Evolutionary conservation across 129 eudicot genomes (phyloP).

Genomic region (Scalesia atractyloides): DNA sequence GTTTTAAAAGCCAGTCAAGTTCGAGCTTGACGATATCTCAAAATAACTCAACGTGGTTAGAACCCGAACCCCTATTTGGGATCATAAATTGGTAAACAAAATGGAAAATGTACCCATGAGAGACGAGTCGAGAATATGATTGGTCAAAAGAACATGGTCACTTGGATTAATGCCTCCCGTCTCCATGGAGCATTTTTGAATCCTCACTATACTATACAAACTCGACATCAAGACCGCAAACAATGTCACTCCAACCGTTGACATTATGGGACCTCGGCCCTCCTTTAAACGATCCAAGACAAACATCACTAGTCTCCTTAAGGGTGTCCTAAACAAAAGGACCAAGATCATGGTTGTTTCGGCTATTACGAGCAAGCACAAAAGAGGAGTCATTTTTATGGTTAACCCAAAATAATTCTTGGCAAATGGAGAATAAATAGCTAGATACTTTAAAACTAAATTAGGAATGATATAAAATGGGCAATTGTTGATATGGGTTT

Average conservation of each 20-base stretch:
- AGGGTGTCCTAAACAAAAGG: constrained; percentile 68
- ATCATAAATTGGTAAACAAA: background rate
- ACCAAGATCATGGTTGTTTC: constrained; percentile 55
- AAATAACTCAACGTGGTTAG: background rate
- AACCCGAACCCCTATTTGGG: background rate
- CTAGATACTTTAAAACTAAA: constrained; percentile 1
- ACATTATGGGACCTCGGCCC: constrained; percentile 56
- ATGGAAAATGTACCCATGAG: constrained; percentile 52
- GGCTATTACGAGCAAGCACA: constrained; percentile 40
- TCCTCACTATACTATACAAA: constrained; percentile 37
- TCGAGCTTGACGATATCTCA: background rate
- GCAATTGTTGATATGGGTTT: constrained; percentile 14
- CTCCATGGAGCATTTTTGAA: constrained; percentile 46
- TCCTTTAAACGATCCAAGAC: constrained; percentile 52
- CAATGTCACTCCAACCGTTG: constrained; percentile 52
- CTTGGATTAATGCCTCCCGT: constrained; percentile 53
- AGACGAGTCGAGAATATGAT: constrained; percentile 69
- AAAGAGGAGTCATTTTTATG: constrained; percentile 29
- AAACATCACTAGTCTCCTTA: constrained; percentile 61
- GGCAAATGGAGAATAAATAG: background rate
- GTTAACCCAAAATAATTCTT: background rate
- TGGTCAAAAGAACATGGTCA: constrained; percentile 71
- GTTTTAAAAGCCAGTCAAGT: background rate
- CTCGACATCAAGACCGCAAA: constrained; percentile 51
- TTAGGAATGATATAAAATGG: background rate